Conservation (phyloP, 768 basidiomycete species). For the Phallus indusiatus region DNA sequence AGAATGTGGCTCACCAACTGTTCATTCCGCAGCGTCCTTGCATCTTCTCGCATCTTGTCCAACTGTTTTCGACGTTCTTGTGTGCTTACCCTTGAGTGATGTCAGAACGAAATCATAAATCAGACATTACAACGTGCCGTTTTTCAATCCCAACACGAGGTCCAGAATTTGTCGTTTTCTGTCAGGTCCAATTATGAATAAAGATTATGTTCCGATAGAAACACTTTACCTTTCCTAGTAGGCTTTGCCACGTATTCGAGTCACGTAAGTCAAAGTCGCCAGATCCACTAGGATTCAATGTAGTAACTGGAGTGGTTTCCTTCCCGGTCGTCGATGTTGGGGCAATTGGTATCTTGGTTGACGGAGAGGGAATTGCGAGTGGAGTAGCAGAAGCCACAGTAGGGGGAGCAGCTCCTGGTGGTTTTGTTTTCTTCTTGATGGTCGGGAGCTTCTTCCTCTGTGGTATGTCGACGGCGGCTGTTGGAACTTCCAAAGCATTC, state of each 20-base stretch:
- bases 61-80: slow-evolving; percentile 63
- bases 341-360: background rate
- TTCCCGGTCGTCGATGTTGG: background rate
- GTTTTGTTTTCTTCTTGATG: slow-evolving; percentile 5
- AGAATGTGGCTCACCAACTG: slow-evolving; percentile 7
- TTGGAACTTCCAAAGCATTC: background rate
- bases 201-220: background rate
- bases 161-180: slow-evolving; percentile 3
- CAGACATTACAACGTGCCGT: background rate
- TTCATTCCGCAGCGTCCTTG: slow-evolving; percentile 29
- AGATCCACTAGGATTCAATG: slow-evolving; percentile 6
- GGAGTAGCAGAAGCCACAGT: background rate
- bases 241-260: slow-evolving; percentile 5
- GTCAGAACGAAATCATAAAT: background rate
- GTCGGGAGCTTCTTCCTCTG: slow-evolving; percentile 8
- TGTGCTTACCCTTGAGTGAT: slow-evolving; percentile 27
- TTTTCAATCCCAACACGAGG: slow-evolving; percentile 3
- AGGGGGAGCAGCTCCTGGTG: background rate
- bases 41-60: slow-evolving; percentile 62
- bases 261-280: slow-evolving; percentile 9
- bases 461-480: background rate
- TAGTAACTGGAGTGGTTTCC: background rate
- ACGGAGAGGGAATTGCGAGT: background rate
- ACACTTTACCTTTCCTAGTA: slow-evolving; percentile 1
- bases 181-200: background rate